Evolutionary conservation across 1,284 basidiomycete species (phyloP), one percentile per base, ranked within the genome.

Genomic region (Ganoderma sinense): DNA sequence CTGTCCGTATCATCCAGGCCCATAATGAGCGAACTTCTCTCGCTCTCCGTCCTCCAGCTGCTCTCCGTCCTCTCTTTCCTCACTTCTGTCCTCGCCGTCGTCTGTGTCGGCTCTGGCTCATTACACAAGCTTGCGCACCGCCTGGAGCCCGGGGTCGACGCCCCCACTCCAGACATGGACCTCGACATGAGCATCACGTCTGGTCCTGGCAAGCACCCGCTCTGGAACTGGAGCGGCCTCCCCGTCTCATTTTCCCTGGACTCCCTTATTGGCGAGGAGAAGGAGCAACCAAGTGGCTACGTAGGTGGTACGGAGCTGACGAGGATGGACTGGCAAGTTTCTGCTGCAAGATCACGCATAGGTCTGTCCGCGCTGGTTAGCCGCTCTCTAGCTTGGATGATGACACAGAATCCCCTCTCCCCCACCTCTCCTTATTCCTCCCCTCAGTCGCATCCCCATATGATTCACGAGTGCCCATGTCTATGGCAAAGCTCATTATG

Each of bases 401-500:
- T 51, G 48, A 51, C 48, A 51, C 23, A 26, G 48, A 51, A 11
- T 26, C 23, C 33, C 59, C 20, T 62, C 68, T 10, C 10, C 40
- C n/a, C 55, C 67, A 14, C 41, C 55, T 29, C 71, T 14, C 23
- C 43, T 6, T 20, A 7, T 20, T 20, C 2, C 20, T 26, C 26
- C 58, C 61, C 13, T 61, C 65, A 78, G 75, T 76, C 40, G 66
- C 73, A 63, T 73, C 73, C 18, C 74, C 75, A 39, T 76, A 74
- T 43, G 76, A 76, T 58, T 69, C 77, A 69, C 78, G 76, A 72
- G 74, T 70, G 31, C 80, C 80, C 58, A 69, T 80, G 72, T 81
- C 80, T 51, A 81, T 81, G 80, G 80, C 80, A 41, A 81, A 81
- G 69, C 74, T 81, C 66, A 80, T 81, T 68, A 80, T 81, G 78